Evolutionary conservation across 2,329 filamentous ascomycete genomes (phyloP).

Genomic region (Trichoderma aggressivum): DNA sequence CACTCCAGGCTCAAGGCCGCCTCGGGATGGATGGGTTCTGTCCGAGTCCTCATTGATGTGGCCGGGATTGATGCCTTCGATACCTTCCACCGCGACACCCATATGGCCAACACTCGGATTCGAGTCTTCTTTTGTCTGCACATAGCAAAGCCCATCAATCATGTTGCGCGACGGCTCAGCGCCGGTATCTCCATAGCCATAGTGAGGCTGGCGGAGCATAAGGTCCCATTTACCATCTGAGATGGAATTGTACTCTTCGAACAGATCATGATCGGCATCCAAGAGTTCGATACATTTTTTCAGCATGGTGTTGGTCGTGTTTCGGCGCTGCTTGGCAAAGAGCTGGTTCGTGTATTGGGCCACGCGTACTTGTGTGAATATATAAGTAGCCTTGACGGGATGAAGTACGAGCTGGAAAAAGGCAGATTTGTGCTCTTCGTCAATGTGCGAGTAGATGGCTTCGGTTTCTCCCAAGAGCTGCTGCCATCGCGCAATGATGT

Average conservation of each 20-base stretch:
- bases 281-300: slow-evolving; percentile 48
- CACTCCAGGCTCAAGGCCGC: slow-evolving; percentile 30
- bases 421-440: slow-evolving; percentile 44
- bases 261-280: slow-evolving; percentile 48
- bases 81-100: slow-evolving; percentile 33
- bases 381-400: slow-evolving; percentile 55
- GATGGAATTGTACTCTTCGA: slow-evolving; percentile 49
- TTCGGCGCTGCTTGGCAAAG: slow-evolving; percentile 55
- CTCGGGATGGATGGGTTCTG: slow-evolving; percentile 42
- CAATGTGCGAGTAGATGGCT: slow-evolving; percentile 42
- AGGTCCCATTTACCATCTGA: slow-evolving; percentile 55
- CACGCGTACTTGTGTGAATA: slow-evolving; percentile 48
- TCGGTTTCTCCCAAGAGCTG: slow-evolving; percentile 44
- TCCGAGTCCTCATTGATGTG: slow-evolving; percentile 53
- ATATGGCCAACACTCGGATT: slow-evolving; percentile 43
- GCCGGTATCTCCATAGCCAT: slow-evolving; percentile 38
- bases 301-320: slow-evolving; percentile 50
- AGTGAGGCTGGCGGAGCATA: slow-evolving; percentile 50
- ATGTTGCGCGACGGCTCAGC: slow-evolving; percentile 50
- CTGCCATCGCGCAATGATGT: slow-evolving; percentile 51
- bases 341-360: slow-evolving; percentile 48
- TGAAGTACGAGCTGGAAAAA: slow-evolving; percentile 62
- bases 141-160: slow-evolving; percentile 51
- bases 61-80: slow-evolving; percentile 34
- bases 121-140: slow-evolving; percentile 48